A percentile compares a stretch with the other conserved stretches of the same genome.
phyloP scores from a whole-genome alignment of 257 asterid species.

The Przewalskia tangutica region DNA sequence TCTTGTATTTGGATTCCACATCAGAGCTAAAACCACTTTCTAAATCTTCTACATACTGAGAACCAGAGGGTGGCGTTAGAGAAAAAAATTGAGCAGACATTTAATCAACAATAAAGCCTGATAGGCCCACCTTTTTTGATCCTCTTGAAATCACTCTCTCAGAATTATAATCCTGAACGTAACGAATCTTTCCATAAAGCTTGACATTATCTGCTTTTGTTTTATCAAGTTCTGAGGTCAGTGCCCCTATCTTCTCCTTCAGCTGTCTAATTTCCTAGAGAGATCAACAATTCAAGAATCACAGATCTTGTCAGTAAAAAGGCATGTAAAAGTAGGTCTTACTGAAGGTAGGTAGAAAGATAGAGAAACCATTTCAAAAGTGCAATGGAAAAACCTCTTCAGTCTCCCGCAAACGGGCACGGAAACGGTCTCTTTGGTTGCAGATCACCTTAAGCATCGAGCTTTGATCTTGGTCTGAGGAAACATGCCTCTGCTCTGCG shows the following conservation, averaged over 20 bases:
- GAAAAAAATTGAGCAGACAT: slow-evolving; percentile 6
- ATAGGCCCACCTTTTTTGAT: slow-evolving; percentile 73
- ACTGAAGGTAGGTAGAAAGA: background rate
- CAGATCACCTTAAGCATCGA: slow-evolving; percentile 99
- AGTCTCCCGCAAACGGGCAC: slow-evolving; percentile 91
- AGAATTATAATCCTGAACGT: slow-evolving; percentile 93
- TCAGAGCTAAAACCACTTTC: slow-evolving; percentile 95
- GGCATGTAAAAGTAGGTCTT: background rate
- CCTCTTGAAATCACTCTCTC: slow-evolving; percentile 97
- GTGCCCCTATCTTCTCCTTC: slow-evolving; percentile 79
- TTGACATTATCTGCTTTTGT: slow-evolving; percentile 95
- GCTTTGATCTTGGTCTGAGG: slow-evolving; percentile 78
- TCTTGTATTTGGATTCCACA: slow-evolving; percentile 96
- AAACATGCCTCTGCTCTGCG: slow-evolving; percentile 59
- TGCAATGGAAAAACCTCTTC: slow-evolving; percentile 58
- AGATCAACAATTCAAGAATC: slow-evolving; percentile 11
- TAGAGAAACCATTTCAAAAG: background rate
- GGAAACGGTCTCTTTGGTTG: slow-evolving; percentile 95
- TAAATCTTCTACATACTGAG: slow-evolving; percentile 85
- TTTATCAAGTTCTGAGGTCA: slow-evolving; percentile 79
- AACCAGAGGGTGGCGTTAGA: slow-evolving; percentile 10
- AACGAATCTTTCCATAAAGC: slow-evolving; percentile 95
- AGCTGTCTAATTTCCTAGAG: slow-evolving; percentile 83
- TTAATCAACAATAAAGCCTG: slow-evolving; percentile 8
- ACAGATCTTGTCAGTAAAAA: background rate